These are phyloP conservation scores for Hordeum pubiflorum DNA, from an alignment of 202 grass and related monocot species.

Conservation along the genomic window DNA sequence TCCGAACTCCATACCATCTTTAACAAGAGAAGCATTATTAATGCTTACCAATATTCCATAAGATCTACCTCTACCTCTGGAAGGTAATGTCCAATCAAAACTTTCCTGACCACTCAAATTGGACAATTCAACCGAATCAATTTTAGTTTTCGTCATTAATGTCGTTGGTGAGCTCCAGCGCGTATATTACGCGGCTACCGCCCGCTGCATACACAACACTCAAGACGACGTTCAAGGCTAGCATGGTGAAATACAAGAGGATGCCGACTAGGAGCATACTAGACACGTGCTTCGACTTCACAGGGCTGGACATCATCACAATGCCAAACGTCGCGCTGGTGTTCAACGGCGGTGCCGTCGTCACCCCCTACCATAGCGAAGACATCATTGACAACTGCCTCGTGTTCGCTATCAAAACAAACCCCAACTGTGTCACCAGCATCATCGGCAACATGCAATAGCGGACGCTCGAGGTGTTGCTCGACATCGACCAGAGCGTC, in stretches of 20 bases:
- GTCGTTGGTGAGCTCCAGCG: conserved; percentile 17
- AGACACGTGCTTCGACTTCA: conserved; percentile 46
- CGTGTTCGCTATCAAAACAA: conserved; percentile 1
- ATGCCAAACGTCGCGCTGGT: conserved; percentile 13
- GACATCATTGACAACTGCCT: conserved; percentile 4
- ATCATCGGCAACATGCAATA: conserved; percentile 64
- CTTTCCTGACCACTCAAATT: too few species aligned
- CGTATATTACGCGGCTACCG: conserved; percentile 18
- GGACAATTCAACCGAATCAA: too few species aligned
- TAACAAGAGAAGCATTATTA: too few species aligned
- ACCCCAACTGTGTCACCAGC: neutral
- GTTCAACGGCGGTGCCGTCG: neutral
- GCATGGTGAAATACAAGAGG: neutral
- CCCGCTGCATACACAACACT: conserved; percentile 4
- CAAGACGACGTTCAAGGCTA: conserved; percentile 13
- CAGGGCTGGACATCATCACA: neutral
- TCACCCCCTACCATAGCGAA: conserved; percentile 1
- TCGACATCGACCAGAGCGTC: conserved; percentile 14
- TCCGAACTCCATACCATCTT: too few species aligned
- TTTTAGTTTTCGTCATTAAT: too few species aligned
- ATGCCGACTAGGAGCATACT: neutral
- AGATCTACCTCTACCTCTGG: too few species aligned
- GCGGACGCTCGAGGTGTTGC: conserved; percentile 40
- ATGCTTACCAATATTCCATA: too few species aligned
- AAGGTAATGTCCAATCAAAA: too few species aligned